Evolutionary conservation across 306 rosid genomes (phyloP).

Genomic region (Alnus glutinosa): DNA sequence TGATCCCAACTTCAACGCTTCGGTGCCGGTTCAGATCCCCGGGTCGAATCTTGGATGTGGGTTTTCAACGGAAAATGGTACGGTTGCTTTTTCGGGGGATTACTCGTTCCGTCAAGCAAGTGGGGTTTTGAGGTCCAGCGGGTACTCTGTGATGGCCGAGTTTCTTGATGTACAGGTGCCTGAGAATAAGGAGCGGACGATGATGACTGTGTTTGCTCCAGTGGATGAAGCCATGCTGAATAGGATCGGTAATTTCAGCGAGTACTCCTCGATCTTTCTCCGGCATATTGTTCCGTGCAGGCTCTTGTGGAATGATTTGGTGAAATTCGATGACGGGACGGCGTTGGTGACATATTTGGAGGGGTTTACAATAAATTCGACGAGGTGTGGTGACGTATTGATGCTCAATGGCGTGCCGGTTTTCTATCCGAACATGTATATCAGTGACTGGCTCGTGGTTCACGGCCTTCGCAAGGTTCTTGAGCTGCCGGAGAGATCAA

Average conservation of each 20-base stretch:
- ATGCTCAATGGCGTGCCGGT: slow-evolving; percentile 60
- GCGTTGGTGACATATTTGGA: slow-evolving; percentile 54
- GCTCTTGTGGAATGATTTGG: slow-evolving; percentile 64
- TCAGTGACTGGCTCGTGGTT: slow-evolving; percentile 54
- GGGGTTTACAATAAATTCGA: slow-evolving; percentile 49
- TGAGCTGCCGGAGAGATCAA: slow-evolving; percentile 6
- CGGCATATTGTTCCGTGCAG: slow-evolving; percentile 76
- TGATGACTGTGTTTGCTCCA: slow-evolving; percentile 78
- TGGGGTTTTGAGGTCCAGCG: slow-evolving; percentile 38
- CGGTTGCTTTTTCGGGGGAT: slow-evolving; percentile 17
- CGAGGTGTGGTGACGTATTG: slow-evolving; percentile 51
- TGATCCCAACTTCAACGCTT: slow-evolving; percentile 42
- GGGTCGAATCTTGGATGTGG: slow-evolving; percentile 29
- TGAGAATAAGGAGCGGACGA: slow-evolving; percentile 33
- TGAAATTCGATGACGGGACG: slow-evolving; percentile 39
- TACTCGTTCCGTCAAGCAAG: slow-evolving; percentile 47
- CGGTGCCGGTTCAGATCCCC: slow-evolving; percentile 17
- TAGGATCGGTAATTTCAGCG: slow-evolving; percentile 32
- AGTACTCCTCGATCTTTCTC: slow-evolving; percentile 52
- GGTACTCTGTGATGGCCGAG: slow-evolving; percentile 59
- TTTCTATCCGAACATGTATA: slow-evolving; percentile 46
- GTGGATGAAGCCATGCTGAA: slow-evolving; percentile 45
- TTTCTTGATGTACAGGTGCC: slow-evolving; percentile 63
- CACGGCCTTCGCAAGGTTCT: slow-evolving; percentile 69
- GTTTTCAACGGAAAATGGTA: not conserved